A percentile compares a stretch with the other conserved stretches of the same genome.
Evolutionary conservation across 2,329 filamentous ascomycete species (phyloP).

Genomic region (Penicillium sp.): DNA sequence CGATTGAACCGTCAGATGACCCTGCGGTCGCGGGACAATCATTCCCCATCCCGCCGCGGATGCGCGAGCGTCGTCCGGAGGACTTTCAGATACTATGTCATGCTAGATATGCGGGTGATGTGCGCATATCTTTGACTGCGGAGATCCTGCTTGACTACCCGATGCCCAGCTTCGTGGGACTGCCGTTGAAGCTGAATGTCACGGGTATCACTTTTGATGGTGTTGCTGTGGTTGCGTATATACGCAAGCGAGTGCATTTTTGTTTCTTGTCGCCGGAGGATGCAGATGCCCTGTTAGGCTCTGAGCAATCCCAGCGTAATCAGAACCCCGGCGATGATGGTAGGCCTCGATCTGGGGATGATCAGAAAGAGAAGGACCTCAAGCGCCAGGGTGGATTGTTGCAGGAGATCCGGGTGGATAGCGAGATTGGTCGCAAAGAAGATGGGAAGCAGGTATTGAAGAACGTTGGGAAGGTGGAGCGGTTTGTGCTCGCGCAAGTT

Average conservation of each 20-base stretch:
- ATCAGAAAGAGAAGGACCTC: constrained; percentile 53
- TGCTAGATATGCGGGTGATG: constrained; percentile 81
- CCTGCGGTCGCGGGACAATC: constrained; percentile 17
- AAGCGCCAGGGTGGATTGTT: constrained; percentile 68
- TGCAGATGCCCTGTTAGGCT: constrained; percentile 68
- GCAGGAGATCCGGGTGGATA: constrained; percentile 92
- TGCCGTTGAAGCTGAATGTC: constrained; percentile 90
- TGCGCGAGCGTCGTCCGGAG: constrained; percentile 71
- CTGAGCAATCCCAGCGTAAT: constrained; percentile 38
- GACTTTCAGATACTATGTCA: constrained; percentile 92
- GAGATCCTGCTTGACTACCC: constrained; percentile 97
- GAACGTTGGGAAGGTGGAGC: constrained; percentile 98
- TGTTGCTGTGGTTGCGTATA: constrained; percentile 86
- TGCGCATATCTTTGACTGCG: constrained; percentile 83
- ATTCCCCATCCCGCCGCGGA: constrained; percentile 47
- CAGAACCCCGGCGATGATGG: constrained; percentile 25
- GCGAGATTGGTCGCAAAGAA: constrained; percentile 91
- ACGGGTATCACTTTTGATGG: constrained; percentile 94
- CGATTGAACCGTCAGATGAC: constrained; percentile 20
- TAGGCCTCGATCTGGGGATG: constrained; percentile 36
- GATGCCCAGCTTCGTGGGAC: constrained; percentile 96
- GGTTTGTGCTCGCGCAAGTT: constrained; percentile 94
- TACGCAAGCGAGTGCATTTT: constrained; percentile 83
- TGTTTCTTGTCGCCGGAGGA: constrained; percentile 94
- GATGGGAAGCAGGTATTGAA: constrained; percentile 91